Evolutionary conservation across 2,329 filamentous ascomycete genomes (phyloP).

Genomic region (Aspergillus phoenicis): DNA sequence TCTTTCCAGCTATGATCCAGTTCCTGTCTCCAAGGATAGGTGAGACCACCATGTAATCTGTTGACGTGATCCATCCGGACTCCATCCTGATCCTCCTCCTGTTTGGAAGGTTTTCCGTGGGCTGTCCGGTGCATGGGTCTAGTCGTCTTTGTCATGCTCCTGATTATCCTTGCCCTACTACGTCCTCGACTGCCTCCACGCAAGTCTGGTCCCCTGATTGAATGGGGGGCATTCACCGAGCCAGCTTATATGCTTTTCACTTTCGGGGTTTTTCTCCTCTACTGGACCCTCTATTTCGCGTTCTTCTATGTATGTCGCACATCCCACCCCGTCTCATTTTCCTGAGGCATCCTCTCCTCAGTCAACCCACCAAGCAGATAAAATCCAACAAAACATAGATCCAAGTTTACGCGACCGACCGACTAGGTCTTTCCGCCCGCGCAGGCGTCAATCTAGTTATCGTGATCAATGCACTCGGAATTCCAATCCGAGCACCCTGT

Average conservation of each 20-base stretch:
- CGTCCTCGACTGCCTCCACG: slow-evolving; percentile 46
- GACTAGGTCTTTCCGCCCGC: slow-evolving; percentile 46
- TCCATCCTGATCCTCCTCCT: too few relatives aligned
- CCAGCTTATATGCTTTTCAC: slow-evolving; percentile 56
- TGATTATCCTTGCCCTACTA: slow-evolving; percentile 35
- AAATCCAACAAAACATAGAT: slow-evolving; percentile 19
- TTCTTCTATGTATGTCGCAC: slow-evolving; percentile 29
- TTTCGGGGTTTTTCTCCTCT: slow-evolving; percentile 49
- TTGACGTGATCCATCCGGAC: too few relatives aligned
- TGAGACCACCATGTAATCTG: not conserved
- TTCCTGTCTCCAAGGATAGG: slow-evolving; percentile 41
- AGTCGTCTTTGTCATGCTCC: slow-evolving; percentile 42
- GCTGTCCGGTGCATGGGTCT: slow-evolving; percentile 53
- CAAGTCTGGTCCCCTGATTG: slow-evolving; percentile 45
- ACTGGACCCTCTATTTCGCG: slow-evolving; percentile 58
- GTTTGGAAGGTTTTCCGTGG: slow-evolving; percentile 46
- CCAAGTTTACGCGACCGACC: slow-evolving; percentile 45
- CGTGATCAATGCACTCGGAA: slow-evolving; percentile 59
- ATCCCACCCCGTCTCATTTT: not conserved
- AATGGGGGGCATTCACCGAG: slow-evolving; percentile 61
- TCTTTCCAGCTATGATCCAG: slow-evolving; percentile 49
- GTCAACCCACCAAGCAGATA: not conserved
- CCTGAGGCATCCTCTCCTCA: too few relatives aligned
- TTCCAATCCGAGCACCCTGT: slow-evolving; percentile 56
- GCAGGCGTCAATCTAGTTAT: slow-evolving; percentile 48